phyloP scores from a whole-genome alignment of 2,329 filamentous ascomycete species.

The Botryotinia convoluta region DNA sequence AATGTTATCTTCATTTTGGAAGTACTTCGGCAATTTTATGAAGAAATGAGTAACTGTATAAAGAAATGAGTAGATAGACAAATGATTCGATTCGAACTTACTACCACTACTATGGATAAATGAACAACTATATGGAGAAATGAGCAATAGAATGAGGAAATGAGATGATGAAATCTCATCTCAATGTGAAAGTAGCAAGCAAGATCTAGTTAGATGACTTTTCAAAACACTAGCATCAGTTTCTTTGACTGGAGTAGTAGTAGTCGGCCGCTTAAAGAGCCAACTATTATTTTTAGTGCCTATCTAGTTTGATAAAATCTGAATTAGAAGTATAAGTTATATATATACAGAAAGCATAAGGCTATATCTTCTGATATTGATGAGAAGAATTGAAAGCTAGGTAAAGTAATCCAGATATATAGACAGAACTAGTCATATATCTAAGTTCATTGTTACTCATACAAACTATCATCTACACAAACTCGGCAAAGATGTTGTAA shows the following conservation, averaged over 20 bases:
- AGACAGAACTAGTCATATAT: neutral
- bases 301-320: neutral
- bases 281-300: neutral
- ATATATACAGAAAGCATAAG: too few relatives aligned
- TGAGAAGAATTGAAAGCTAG: too few relatives aligned
- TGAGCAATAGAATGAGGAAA: neutral
- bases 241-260: neutral
- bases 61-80: neutral
- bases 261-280: too few relatives aligned
- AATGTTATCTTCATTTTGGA: neutral
- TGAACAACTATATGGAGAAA: too few relatives aligned
- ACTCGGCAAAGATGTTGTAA: neutral
- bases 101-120: neutral
- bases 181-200: neutral
- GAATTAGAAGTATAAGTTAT: too few relatives aligned
- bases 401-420: neutral
- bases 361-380: neutral
- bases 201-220: neutral
- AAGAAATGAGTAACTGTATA: neutral
- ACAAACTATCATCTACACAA: accelerated
- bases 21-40: neutral
- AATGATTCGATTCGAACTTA: neutral
- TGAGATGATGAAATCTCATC: neutral
- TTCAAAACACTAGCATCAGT: neutral
- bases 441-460: neutral